Percentiles rank a stretch among this genome's conserved stretches.
phyloP scores from a whole-genome alignment of 1,284 basidiomycete species.

The Ustilago bromivora region DNA sequence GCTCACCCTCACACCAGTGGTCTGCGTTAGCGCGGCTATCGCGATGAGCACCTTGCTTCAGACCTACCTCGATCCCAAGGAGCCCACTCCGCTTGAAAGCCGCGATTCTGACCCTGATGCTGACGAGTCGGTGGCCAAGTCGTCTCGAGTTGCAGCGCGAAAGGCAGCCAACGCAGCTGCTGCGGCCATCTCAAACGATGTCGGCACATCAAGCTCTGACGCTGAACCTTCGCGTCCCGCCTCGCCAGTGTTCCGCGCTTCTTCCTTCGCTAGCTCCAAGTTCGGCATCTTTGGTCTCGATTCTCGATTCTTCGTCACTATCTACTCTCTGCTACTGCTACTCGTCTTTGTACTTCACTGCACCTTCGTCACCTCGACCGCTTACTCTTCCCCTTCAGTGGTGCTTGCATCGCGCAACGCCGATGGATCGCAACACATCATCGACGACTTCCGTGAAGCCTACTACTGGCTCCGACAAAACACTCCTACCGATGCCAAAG shows the following conservation, averaged over 20 bases:
- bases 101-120: constrained; percentile 54
- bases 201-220: constrained; percentile 6
- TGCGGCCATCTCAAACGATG: not conserved
- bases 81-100: constrained; percentile 72
- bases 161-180: constrained; percentile 68
- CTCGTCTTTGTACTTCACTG: constrained; percentile 85
- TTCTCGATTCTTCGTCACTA: constrained; percentile 81
- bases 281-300: constrained; percentile 87
- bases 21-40: constrained; percentile 90
- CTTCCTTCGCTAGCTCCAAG: constrained; percentile 25
- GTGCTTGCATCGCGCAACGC: constrained; percentile 84
- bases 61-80: constrained; percentile 81
- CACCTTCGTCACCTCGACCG: constrained; percentile 93
- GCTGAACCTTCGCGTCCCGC: constrained; percentile 23
- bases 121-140: constrained; percentile 62
- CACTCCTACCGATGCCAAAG: constrained; percentile 88
- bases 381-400: constrained; percentile 98
- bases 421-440: constrained; percentile 92
- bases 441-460: constrained; percentile 99
- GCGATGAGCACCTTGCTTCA: constrained; percentile 89
- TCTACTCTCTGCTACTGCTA: constrained; percentile 83
- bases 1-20: constrained; percentile 90
- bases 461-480: constrained; percentile 99
- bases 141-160: constrained; percentile 64
- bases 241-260: constrained; percentile 32